phyloP scores from a whole-genome alignment of 73 alveolate genomes.

The Blepharisma stoltei region DNA sequence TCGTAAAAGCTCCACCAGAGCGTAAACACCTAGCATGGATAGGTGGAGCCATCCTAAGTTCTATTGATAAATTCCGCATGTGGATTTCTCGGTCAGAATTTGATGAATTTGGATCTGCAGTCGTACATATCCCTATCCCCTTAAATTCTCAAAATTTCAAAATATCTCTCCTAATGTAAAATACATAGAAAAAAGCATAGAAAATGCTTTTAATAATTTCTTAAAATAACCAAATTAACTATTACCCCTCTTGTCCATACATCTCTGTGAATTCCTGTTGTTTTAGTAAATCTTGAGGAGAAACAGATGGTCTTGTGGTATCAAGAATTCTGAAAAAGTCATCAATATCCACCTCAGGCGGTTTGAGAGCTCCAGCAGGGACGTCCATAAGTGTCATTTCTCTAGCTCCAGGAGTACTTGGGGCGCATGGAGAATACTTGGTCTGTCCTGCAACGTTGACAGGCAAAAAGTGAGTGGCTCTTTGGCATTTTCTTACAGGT shows the following conservation, averaged over 20 bases:
- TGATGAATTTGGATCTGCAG: conserved; percentile 94
- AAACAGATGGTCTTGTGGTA: conserved; percentile 76
- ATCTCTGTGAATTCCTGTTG: conserved; percentile 76
- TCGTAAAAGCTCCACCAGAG: conserved; percentile 73
- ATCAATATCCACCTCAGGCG: neutral
- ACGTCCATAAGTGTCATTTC: conserved; percentile 67
- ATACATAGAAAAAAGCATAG: too few species aligned
- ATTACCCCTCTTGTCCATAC: conserved; percentile 73
- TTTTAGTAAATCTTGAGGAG: conserved; percentile 68
- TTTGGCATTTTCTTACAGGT: conserved; percentile 85
- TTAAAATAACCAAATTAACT: neutral
- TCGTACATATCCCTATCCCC: too few species aligned
- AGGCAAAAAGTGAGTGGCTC: conserved; percentile 76
- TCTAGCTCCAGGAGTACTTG: conserved; percentile 62
- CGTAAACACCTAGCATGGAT: conserved; percentile 72
- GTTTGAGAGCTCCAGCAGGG: conserved; percentile 25
- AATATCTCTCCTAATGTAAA: too few species aligned
- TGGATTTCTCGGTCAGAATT: conserved; percentile 97
- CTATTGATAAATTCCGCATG: conserved; percentile 75
- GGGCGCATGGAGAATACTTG: conserved; percentile 68
- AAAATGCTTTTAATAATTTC: too few species aligned
- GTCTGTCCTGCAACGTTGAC: conserved; percentile 46
- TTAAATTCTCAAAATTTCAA: too few species aligned
- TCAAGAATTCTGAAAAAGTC: conserved; percentile 67
- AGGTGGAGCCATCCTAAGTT: conserved; percentile 77